These are phyloP conservation scores for Nidula niveotomentosa DNA, from an alignment of 1,284 basidiomycete genomes.

Conservation along the genomic window DNA sequence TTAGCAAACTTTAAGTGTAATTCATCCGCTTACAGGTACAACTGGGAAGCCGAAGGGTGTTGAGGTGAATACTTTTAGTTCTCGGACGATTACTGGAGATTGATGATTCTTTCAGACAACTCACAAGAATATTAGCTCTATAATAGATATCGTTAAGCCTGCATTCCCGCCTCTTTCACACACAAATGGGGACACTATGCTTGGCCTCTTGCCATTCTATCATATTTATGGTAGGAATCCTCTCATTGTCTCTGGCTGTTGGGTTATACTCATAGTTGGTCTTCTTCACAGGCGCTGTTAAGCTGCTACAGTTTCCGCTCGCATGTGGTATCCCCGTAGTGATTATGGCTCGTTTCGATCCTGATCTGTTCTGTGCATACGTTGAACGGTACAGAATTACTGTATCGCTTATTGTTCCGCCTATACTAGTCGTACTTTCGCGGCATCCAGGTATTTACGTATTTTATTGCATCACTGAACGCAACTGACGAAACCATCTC, in stretches of 20 bases:
- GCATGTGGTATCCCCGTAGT: slow-evolving; percentile 59
- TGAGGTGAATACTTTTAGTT: slow-evolving; percentile 30
- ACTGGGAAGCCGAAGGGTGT: slow-evolving; percentile 63
- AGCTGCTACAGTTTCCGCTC: slow-evolving; percentile 63
- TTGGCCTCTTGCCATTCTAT: slow-evolving; percentile 64
- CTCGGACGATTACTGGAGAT: slow-evolving; percentile 1
- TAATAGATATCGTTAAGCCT: slow-evolving; percentile 41
- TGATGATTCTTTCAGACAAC: slow-evolving; percentile 42
- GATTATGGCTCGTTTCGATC: slow-evolving; percentile 75
- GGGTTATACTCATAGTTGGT: neutral
- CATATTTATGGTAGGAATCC: slow-evolving; percentile 51
- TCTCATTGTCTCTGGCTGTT: neutral
- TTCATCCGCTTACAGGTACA: slow-evolving; percentile 39
- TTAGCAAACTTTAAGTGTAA: neutral
- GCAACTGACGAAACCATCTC: neutral
- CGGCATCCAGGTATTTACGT: slow-evolving; percentile 53
- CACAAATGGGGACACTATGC: slow-evolving; percentile 41
- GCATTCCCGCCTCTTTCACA: slow-evolving; percentile 33
- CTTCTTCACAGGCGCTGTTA: slow-evolving; percentile 41
- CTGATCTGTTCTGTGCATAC: slow-evolving; percentile 65
- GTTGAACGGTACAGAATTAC: slow-evolving; percentile 70
- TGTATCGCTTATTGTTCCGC: slow-evolving; percentile 74
- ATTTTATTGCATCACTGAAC: neutral
- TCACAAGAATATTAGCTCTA: slow-evolving; percentile 60
- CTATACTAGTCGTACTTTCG: slow-evolving; percentile 75